A percentile compares a stretch with the other conserved stretches of the same genome.
Evolutionary conservation across 2,329 filamentous ascomycete species (phyloP).

Genomic region (Zopfia rhizophila): DNA sequence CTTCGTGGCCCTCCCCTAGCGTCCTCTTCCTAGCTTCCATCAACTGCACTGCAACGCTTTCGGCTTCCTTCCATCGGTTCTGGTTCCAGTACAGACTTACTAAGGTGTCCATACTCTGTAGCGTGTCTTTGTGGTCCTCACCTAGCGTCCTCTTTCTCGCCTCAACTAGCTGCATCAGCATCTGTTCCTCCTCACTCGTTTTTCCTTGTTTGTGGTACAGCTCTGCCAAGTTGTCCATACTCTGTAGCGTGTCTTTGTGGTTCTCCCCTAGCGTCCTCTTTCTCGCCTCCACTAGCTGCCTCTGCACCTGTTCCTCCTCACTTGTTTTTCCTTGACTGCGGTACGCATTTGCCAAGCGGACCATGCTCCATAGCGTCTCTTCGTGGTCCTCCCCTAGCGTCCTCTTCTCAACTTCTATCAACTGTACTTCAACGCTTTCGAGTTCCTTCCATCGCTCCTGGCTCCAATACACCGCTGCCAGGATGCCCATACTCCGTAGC

Average conservation of each 20-base stretch:
- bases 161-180: constrained; percentile 12
- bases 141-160: constrained; percentile 25
- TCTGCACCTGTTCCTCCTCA: neutral
- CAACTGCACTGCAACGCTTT: too few relatives aligned
- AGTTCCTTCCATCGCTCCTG: constrained; percentile 28
- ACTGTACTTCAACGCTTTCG: constrained; percentile 15
- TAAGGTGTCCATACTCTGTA: too few relatives aligned
- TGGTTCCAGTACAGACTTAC: too few relatives aligned
- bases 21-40: too few relatives aligned
- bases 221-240: constrained; percentile 28
- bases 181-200: constrained; percentile 22
- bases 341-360: constrained; percentile 21
- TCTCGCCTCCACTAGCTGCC: constrained; percentile 14
- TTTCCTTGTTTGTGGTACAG: constrained; percentile 23
- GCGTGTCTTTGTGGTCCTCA: constrained; percentile 20
- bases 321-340: neutral
- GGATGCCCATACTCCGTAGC: constrained; percentile 31
- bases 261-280: constrained; percentile 25
- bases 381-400: constrained; percentile 19
- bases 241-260: constrained; percentile 31
- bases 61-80: too few relatives aligned
- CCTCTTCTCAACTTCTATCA: constrained; percentile 21
- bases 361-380: constrained; percentile 28
- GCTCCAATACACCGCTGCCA: constrained; percentile 22
- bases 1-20: too few relatives aligned